Evolutionary conservation across 2,329 filamentous ascomycete species (phyloP).

Genomic region (Colletotrichum theobromicola): DNA sequence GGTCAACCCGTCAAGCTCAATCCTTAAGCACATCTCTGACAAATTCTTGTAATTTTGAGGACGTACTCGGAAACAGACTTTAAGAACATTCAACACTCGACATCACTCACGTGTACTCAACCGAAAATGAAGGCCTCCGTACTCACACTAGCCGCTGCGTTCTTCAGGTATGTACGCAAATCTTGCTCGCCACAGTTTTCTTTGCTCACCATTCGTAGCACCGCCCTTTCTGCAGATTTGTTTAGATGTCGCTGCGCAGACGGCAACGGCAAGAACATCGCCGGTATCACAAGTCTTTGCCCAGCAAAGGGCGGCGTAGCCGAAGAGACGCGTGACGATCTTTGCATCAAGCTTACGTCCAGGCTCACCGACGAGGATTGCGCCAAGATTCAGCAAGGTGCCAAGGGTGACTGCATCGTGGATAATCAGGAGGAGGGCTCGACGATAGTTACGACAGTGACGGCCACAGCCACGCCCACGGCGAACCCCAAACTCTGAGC

Average conservation of each 20-base stretch:
- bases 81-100: not conserved
- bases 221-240: not conserved
- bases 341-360: not conserved
- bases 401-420: not conserved
- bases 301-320: not conserved
- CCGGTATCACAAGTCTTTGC: not conserved
- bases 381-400: not conserved
- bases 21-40: not conserved
- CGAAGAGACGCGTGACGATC: not conserved
- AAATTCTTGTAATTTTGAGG: not conserved
- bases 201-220: not conserved
- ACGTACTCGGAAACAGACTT: fast-evolving
- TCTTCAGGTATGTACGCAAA: not conserved
- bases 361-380: not conserved
- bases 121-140: not conserved
- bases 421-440: not conserved
- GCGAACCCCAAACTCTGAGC: not conserved
- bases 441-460: not conserved
- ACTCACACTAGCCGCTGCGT: not conserved
- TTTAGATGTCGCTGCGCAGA: conserved; percentile 5
- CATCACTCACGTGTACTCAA: fast-evolving
- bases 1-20: fast-evolving
- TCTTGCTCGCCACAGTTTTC: fast-evolving
- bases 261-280: not conserved
- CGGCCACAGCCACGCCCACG: not conserved